phyloP scores from a whole-genome alignment of 2,329 filamentous ascomycete species.

The Monosporascus sp. region DNA sequence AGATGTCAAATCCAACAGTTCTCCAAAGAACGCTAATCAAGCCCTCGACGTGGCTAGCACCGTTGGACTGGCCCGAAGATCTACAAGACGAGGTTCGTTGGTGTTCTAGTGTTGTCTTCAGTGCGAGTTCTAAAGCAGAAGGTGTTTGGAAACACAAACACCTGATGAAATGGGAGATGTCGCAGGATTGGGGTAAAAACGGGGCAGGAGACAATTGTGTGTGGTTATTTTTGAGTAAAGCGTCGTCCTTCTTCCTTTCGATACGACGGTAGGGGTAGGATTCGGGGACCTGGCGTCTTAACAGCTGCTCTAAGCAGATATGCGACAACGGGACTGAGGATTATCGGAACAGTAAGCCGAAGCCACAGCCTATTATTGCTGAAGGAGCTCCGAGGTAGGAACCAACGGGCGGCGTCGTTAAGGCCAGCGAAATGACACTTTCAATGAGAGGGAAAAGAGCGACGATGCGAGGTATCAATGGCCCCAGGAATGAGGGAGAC shows the following conservation, averaged over 20 bases:
- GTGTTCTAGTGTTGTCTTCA: background rate
- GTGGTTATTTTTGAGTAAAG: background rate
- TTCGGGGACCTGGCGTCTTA: constrained; percentile 1
- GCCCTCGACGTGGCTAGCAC: background rate
- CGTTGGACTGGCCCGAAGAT: background rate
- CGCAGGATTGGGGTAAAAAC: background rate
- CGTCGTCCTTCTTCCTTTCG: background rate
- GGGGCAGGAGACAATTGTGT: background rate
- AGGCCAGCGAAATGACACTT: background rate
- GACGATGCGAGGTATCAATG: background rate
- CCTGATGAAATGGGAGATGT: background rate
- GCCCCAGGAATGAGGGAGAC: background rate
- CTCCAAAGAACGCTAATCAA: background rate
- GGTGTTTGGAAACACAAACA: background rate
- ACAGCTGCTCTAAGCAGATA: too few species aligned
- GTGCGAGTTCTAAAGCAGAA: background rate
- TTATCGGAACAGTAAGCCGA: too few species aligned
- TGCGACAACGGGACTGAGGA: too few species aligned
- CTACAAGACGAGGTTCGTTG: background rate
- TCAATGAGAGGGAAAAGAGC: background rate
- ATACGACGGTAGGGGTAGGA: background rate
- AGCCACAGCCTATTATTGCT: too few species aligned
- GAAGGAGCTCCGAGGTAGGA: background rate
- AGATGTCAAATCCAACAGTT: background rate
- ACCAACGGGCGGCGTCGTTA: background rate